phyloP scores from a whole-genome alignment of 2,329 filamentous ascomycete genomes.

The Acephala macrosclerotiorum region DNA sequence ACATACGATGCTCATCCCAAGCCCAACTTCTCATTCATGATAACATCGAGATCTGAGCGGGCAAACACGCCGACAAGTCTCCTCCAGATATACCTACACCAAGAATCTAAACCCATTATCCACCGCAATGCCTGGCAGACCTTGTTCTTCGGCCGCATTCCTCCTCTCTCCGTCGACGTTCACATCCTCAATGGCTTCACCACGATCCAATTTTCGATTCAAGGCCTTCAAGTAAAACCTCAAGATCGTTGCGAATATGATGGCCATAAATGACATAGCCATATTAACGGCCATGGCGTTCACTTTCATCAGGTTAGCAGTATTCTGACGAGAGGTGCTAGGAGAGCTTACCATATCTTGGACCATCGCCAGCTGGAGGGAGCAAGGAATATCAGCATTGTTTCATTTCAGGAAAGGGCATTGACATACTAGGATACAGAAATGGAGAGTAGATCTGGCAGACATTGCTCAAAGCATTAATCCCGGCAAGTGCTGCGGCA shows the following conservation, averaged over 20 bases:
- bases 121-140: slow-evolving; percentile 1
- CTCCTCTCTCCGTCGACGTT: slow-evolving; percentile 40
- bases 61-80: not conserved
- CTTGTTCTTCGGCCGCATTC: slow-evolving; percentile 7
- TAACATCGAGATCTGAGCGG: not conserved
- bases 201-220: slow-evolving; percentile 72
- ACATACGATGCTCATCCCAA: not conserved
- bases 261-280: slow-evolving; percentile 66
- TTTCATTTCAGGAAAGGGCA: not conserved
- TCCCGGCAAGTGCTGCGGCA: slow-evolving; percentile 74
- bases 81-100: not conserved
- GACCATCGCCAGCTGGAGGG: slow-evolving; percentile 52
- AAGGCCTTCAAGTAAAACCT: slow-evolving; percentile 66
- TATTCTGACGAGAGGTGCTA: not conserved
- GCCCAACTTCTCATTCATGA: not conserved
- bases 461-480: slow-evolving; percentile 77
- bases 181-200: slow-evolving; percentile 44
- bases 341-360: slow-evolving; percentile 45
- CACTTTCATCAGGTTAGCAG: slow-evolving; percentile 33
- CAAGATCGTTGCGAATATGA: slow-evolving; percentile 66
- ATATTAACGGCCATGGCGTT: slow-evolving; percentile 73
- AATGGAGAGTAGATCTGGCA: slow-evolving; percentile 61
- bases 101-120: slow-evolving; percentile 17
- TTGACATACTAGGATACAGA: slow-evolving; percentile 3
- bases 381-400: not conserved